These are phyloP conservation scores for Pisolithus tinctorius DNA, from an alignment of 768 basidiomycete genomes.

Conservation along the genomic window DNA sequence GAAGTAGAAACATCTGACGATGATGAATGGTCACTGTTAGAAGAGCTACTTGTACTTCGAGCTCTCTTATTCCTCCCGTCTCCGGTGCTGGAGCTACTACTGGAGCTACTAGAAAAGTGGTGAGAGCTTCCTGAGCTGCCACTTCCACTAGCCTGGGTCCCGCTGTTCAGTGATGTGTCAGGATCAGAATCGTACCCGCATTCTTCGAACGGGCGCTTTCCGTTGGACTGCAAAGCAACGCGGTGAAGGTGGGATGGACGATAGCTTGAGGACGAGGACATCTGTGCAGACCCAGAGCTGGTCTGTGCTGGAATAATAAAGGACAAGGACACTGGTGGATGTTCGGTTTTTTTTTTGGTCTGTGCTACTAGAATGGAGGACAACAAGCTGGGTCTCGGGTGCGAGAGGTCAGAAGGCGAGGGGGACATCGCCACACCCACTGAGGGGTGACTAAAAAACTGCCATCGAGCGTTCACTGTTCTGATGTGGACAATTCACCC, in stretches of 20 bases:
- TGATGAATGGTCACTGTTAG: conserved; percentile 28
- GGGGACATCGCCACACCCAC: not conserved
- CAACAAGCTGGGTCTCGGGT: not conserved
- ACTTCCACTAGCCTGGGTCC: conserved; percentile 20
- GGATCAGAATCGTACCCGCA: conserved; percentile 29
- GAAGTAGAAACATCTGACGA: conserved; percentile 31
- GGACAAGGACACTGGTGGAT: not conserved
- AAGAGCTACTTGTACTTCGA: conserved; percentile 45
- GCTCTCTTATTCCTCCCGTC: conserved; percentile 54
- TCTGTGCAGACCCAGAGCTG: conserved; percentile 6
- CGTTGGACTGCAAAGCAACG: conserved; percentile 20
- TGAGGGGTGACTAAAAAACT: not conserved
- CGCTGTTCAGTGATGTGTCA: conserved; percentile 20
- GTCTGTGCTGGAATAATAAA: not conserved
- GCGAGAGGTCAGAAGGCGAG: not conserved
- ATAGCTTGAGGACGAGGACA: conserved; percentile 19
- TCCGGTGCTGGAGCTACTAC: conserved; percentile 26
- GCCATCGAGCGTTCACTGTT: not conserved
- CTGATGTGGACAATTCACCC: not conserved
- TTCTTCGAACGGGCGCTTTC: conserved; percentile 28
- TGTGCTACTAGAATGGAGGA: not conserved
- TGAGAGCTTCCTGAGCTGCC: conserved; percentile 12
- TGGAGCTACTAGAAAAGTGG: conserved; percentile 7
- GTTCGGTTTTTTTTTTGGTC: not conserved
- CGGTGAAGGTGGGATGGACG: conserved; percentile 19